Base-by-base conservation (phyloP, 1,139 yeast genomes). In the Diutina rugosa region DNA sequence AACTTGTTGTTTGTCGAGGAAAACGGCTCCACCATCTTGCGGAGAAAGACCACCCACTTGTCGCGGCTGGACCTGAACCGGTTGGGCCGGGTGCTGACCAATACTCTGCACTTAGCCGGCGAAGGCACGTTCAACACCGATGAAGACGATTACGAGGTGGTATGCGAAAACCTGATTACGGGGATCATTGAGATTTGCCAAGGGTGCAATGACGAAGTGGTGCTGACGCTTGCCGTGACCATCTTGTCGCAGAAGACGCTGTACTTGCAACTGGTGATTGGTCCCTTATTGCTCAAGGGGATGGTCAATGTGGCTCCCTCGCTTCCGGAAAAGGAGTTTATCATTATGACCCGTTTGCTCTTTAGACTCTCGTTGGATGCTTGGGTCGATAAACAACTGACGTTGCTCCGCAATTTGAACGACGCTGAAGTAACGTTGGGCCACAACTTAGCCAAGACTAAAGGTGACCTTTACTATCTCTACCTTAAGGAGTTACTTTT, bases 201-300 rank as follows among this genome's bases (percentile, higher is more conserved):
- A 48, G 76, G 78, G 48, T 87, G 90, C 63, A 79, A 82, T 55
- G 95, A 88, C 62, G 85, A 83, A 58, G 80, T 88, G 30, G 87
- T 91, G 21, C 82, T 88, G n/a, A 84, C 89, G 1, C 76, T 93
- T 61, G 85, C 95, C 0, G 84, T 89, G 7, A 87, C 97, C 0
- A 85, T 93, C 52, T 74, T 93, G 58, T 81, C 89, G 18, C 98
- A 93, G 69, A 93, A 93, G 65, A 62, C 77, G 1, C 64, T 72
- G 51, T 62, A 64, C 48, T 58, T 63, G 58, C 65, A 63, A 56
- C 57, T 67, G 9, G 57, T 63, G n/a, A 68, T 71, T 61, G 78
- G 77, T 30, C 69, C 71, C 2, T 67, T 74, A 44, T 73, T 82
- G 55, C 70, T 85, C 54, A 74, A 74, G 55, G 90, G 89, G 0